Conservation (phyloP, 2,329 filamentous ascomycete genomes). For the Curvularia verruculosa region DNA sequence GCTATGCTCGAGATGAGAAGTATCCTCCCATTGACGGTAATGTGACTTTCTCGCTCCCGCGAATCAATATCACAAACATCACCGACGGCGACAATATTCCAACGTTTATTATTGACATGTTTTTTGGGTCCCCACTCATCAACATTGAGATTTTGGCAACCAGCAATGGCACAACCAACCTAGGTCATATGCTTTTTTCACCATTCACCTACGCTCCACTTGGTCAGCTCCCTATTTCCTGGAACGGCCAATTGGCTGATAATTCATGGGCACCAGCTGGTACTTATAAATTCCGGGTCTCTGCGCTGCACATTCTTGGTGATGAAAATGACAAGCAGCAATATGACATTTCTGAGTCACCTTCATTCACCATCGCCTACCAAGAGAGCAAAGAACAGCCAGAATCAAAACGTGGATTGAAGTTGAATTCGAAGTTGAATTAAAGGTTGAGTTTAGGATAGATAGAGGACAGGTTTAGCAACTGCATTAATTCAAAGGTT, state of each 20-base stretch:
- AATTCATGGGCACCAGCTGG: neutral
- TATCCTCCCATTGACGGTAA: neutral
- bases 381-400: neutral
- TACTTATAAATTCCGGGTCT: neutral
- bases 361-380: neutral
- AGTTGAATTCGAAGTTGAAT: too few relatives aligned
- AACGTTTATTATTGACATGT: neutral
- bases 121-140: neutral
- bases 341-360: neutral
- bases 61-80: neutral
- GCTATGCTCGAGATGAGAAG: too few relatives aligned
- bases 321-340: neutral
- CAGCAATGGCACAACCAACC: neutral
- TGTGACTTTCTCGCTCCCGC: neutral
- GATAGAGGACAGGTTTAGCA: too few relatives aligned
- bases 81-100: neutral
- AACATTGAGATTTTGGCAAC: neutral
- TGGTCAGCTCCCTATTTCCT: rapidly evolving
- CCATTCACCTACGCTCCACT: neutral
- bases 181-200: neutral
- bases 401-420: too few relatives aligned
- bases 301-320: neutral
- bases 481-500: too few relatives aligned
- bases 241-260: neutral
- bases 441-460: too few relatives aligned